phyloP scores from a whole-genome alignment of 768 basidiomycete species.

The Sarcodon aspratus region DNA sequence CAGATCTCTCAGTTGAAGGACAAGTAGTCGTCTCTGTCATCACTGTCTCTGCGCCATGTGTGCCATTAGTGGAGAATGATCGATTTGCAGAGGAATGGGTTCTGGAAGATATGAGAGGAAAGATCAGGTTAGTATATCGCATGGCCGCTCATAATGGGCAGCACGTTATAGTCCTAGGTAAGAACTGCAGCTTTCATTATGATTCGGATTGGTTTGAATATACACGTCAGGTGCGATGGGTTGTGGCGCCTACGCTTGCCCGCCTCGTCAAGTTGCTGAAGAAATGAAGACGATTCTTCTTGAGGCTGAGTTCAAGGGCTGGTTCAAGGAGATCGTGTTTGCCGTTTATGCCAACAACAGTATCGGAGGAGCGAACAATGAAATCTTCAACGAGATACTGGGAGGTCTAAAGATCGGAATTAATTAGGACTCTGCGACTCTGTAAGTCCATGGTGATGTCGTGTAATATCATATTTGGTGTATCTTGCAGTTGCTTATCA shows the following conservation, averaged over 20 bases:
- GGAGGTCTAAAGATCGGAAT: slow-evolving; percentile 11
- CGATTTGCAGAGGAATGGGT: slow-evolving; percentile 10
- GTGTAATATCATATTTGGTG: too few species aligned
- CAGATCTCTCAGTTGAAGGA: slow-evolving; percentile 19
- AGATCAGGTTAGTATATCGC: slow-evolving; percentile 30
- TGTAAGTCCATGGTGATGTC: too few species aligned
- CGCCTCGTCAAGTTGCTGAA: slow-evolving; percentile 26
- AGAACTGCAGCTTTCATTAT: not conserved
- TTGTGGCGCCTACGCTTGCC: slow-evolving; percentile 31
- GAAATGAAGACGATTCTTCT: slow-evolving; percentile 30
- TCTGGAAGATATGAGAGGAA: slow-evolving; percentile 26
- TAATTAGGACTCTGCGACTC: too few species aligned
- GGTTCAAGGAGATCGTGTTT: slow-evolving; percentile 28
- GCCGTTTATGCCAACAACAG: slow-evolving; percentile 25
- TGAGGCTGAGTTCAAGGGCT: slow-evolving; percentile 25
- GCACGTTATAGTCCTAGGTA: slow-evolving; percentile 27
- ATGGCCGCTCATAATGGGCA: slow-evolving; percentile 29
- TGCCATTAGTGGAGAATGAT: slow-evolving; percentile 19
- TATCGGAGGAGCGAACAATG: slow-evolving; percentile 20
- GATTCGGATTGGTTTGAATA: slow-evolving; percentile 1
- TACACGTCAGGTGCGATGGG: slow-evolving; percentile 28
- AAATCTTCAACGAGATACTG: slow-evolving; percentile 25
- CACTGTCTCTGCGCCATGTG: slow-evolving; percentile 32
- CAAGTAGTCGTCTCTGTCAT: slow-evolving; percentile 30
- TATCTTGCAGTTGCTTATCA: too few species aligned